Conservation (phyloP, 371 early-diverging fungal genomes). For the Mortierella sp. region DNA sequence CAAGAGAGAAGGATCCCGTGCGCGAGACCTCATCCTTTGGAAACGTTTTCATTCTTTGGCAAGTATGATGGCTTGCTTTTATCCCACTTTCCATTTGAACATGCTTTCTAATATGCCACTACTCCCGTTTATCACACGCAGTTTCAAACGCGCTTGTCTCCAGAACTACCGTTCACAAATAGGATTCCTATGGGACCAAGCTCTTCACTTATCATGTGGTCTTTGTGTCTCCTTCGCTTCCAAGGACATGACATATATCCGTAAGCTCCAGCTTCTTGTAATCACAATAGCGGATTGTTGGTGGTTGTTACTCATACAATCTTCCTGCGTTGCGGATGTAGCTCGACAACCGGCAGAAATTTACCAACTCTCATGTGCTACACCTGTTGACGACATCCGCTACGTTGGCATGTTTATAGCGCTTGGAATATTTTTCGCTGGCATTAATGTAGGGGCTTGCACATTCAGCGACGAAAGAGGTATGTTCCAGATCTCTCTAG, state of each 20-base stretch:
- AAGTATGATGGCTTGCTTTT: neutral
- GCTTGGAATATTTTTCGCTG: conserved; percentile 56
- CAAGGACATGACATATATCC: conserved; percentile 44
- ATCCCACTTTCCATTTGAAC: neutral
- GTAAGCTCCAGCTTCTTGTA: conserved; percentile 17
- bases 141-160: conserved; percentile 55
- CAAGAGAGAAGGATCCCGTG: conserved; percentile 53
- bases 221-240: conserved; percentile 52
- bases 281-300: neutral
- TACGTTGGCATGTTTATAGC: conserved; percentile 55
- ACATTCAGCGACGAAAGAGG: conserved; percentile 53
- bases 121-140: neutral
- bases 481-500: neutral
- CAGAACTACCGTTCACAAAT: conserved; percentile 59
- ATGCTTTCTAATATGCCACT: neutral
- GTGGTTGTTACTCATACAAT: neutral
- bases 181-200: conserved; percentile 59
- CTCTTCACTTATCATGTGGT: conserved; percentile 62
- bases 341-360: conserved; percentile 57
- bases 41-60: conserved; percentile 49
- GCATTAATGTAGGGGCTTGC: conserved; percentile 49
- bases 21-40: conserved; percentile 54
- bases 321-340: neutral
- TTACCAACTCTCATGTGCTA: conserved; percentile 53
- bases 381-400: conserved; percentile 38